Evolutionary conservation across 1,284 basidiomycete species (phyloP).

Genomic region (Agroathelia rolfsii): DNA sequence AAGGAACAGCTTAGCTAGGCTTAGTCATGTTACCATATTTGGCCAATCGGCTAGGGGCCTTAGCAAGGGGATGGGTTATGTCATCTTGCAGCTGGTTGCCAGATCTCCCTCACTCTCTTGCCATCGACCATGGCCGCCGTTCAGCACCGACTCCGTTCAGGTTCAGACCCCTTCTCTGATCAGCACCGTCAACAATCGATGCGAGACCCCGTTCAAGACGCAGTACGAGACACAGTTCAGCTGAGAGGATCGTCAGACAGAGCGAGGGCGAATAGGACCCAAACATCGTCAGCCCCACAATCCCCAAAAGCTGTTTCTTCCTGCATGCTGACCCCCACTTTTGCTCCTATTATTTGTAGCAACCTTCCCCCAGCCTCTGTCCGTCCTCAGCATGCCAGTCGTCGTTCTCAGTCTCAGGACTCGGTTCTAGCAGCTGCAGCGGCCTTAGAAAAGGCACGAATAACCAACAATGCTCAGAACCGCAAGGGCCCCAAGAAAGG

Average conservation of each 20-base stretch:
- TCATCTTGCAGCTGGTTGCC: too few relatives aligned
- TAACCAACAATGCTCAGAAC: too few relatives aligned
- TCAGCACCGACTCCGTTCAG: conserved; percentile 33
- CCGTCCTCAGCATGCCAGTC: conserved; percentile 29
- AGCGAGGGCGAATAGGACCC: conserved; percentile 35
- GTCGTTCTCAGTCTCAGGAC: conserved; percentile 66
- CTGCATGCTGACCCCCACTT: too few relatives aligned
- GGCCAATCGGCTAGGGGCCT: too few relatives aligned
- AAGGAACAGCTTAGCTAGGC: too few relatives aligned
- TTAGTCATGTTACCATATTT: too few relatives aligned
- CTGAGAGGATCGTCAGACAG: conserved; percentile 24
- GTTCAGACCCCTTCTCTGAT: conserved; percentile 54
- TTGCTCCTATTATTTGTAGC: too few relatives aligned
- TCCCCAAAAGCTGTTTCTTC: too few relatives aligned
- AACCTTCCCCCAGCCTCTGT: conserved; percentile 17
- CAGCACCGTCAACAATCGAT: conserved; percentile 30
- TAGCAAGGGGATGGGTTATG: too few relatives aligned
- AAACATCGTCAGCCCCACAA: too few relatives aligned
- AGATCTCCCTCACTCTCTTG: too few relatives aligned
- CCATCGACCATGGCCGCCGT: conserved; percentile 25
- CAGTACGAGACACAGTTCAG: conserved; percentile 56
- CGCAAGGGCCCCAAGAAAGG: conserved; percentile 57
- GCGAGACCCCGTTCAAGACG: conserved; percentile 47
- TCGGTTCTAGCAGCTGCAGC: conserved; percentile 31
- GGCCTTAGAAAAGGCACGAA: conserved; percentile 42